Percentiles rank a stretch among this genome's conserved stretches.
phyloP scores from a whole-genome alignment of 805 yeast species.

The Blastobotrys terrestris region DNA sequence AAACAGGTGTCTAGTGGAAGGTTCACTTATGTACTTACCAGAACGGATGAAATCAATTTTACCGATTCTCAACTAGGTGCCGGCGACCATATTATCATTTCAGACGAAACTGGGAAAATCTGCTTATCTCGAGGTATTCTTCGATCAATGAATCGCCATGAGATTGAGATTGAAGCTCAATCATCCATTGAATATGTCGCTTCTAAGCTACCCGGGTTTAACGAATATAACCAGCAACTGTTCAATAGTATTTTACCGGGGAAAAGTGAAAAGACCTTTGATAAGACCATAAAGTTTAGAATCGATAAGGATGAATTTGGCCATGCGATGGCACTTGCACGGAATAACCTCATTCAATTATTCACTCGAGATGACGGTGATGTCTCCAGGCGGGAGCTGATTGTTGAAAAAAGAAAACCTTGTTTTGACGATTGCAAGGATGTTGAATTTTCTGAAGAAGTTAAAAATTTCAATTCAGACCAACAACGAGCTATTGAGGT shows the following conservation, averaged over 20 bases:
- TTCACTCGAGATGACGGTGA: constrained; percentile 47
- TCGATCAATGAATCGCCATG: constrained; percentile 36
- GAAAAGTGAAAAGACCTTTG: constrained; percentile 3
- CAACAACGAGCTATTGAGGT: constrained; percentile 64
- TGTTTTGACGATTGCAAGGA: constrained; percentile 25
- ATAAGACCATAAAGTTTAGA: constrained; percentile 39
- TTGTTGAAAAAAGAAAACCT: constrained; percentile 53
- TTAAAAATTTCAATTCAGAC: constrained; percentile 52
- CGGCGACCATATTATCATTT: constrained; percentile 62
- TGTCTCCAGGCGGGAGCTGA: constrained; percentile 36
- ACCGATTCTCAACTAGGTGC: constrained; percentile 43
- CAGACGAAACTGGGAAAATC: constrained; percentile 77
- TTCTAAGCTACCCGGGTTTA: constrained; percentile 39
- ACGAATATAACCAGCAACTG: constrained; percentile 41
- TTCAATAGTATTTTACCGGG: constrained; percentile 42
- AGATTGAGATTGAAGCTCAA: constrained; percentile 45
- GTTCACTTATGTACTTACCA: constrained; percentile 10
- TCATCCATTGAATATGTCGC: constrained; percentile 46
- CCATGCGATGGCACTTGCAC: constrained; percentile 66
- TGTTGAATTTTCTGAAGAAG: constrained; percentile 10
- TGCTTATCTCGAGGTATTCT: constrained; percentile 63
- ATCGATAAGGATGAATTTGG: constrained; percentile 77
- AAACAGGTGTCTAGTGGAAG: constrained; percentile 6
- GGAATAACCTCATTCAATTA: constrained; percentile 68
- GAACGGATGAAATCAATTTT: constrained; percentile 17